Evolutionary conservation across 768 basidiomycete species (phyloP).

Genomic region (Lactarius hengduanensis): DNA sequence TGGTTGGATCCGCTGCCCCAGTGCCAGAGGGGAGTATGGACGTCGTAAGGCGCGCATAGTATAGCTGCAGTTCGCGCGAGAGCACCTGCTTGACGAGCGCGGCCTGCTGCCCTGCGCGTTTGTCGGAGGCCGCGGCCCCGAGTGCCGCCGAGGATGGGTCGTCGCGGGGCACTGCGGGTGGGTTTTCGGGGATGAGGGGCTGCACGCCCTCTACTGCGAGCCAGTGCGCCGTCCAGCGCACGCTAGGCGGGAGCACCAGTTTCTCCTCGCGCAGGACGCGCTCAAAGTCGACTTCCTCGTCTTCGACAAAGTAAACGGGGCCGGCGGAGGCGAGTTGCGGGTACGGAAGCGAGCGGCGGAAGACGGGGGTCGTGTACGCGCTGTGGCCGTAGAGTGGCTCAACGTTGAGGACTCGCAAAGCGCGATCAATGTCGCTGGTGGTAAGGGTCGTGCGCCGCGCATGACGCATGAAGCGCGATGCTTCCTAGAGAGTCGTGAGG

Average conservation of each 20-base stretch:
- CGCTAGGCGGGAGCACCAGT: slow-evolving; percentile 73
- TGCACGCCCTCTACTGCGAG: slow-evolving; percentile 97
- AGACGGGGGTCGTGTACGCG: slow-evolving; percentile 59
- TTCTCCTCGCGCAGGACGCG: slow-evolving; percentile 85
- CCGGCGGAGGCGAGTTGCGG: slow-evolving; percentile 52
- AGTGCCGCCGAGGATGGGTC: slow-evolving; percentile 39
- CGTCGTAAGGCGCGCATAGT: slow-evolving; percentile 87
- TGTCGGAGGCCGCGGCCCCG: slow-evolving; percentile 36
- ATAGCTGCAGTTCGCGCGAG: slow-evolving; percentile 90
- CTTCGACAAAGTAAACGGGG: slow-evolving; percentile 89
- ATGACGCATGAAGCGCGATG: slow-evolving; percentile 95
- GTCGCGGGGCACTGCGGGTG: slow-evolving; percentile 72
- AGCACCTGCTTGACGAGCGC: slow-evolving; percentile 89
- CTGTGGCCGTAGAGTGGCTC: slow-evolving; percentile 92
- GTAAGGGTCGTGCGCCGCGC: slow-evolving; percentile 87
- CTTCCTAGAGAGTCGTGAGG: slow-evolving; percentile 58
- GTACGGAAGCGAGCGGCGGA: slow-evolving; percentile 53
- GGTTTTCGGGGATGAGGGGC: slow-evolving; percentile 94
- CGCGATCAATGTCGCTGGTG: slow-evolving; percentile 89
- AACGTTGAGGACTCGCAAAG: slow-evolving; percentile 90
- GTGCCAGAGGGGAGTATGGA: slow-evolving; percentile 71
- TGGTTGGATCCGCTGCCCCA: slow-evolving; percentile 50
- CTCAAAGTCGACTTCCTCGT: slow-evolving; percentile 97
- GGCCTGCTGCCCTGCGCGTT: slow-evolving; percentile 58
- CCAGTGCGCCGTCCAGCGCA: slow-evolving; percentile 95